Conservation (phyloP, 2,329 filamentous ascomycete species). For the Epichloe brachyelytri region DNA sequence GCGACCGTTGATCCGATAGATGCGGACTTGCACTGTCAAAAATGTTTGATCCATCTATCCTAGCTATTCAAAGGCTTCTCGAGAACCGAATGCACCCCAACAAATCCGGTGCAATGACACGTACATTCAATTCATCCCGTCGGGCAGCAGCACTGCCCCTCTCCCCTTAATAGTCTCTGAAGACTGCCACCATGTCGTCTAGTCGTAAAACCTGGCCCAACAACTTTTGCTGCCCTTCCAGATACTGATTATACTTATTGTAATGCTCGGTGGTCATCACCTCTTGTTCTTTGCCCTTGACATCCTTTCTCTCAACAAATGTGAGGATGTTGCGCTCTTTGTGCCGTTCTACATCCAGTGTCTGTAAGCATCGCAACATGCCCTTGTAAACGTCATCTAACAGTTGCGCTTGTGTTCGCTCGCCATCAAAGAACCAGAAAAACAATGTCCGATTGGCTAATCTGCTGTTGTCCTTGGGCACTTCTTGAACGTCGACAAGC, state of each 20-base stretch:
- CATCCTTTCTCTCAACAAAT: slow-evolving; percentile 75
- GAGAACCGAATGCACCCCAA: not conserved
- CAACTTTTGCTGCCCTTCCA: slow-evolving; percentile 58
- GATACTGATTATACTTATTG: slow-evolving; percentile 43
- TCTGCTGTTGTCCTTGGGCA: slow-evolving; percentile 75
- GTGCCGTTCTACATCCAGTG: slow-evolving; percentile 62
- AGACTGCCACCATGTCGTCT: slow-evolving; percentile 71
- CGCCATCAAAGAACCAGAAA: slow-evolving; percentile 79
- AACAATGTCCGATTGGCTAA: slow-evolving; percentile 76
- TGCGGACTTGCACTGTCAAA: not conserved
- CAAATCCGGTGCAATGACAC: not conserved
- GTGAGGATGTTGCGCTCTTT: slow-evolving; percentile 60
- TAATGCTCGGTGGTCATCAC: slow-evolving; percentile 66
- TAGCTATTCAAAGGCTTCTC: not conserved
- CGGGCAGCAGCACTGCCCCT: not conserved
- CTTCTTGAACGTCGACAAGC: slow-evolving; percentile 83
- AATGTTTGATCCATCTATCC: not conserved
- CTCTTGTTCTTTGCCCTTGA: slow-evolving; percentile 71
- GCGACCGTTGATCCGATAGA: not conserved
- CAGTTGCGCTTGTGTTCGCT: slow-evolving; percentile 55
- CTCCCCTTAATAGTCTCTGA: slow-evolving; percentile 51
- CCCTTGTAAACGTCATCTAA: slow-evolving; percentile 78
- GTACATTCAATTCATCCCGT: not conserved
- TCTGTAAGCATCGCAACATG: slow-evolving; percentile 75
- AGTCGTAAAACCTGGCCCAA: slow-evolving; percentile 66